phyloP scores from a whole-genome alignment of 129 eudicot genomes.

The Gnaphalium uliginosum region DNA sequence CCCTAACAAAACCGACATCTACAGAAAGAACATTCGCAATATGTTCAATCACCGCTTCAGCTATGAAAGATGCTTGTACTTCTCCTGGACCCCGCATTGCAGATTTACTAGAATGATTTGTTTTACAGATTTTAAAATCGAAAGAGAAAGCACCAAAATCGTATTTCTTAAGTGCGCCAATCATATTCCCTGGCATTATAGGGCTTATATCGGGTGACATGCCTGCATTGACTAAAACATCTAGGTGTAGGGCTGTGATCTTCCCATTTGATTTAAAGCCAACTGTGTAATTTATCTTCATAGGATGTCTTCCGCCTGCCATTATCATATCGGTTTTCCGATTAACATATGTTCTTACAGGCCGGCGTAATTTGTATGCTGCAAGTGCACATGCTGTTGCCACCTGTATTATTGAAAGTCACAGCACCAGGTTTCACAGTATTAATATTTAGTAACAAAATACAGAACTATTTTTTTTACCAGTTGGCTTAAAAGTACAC shows the following conservation, averaged over 20 bases:
- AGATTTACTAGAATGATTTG: constrained; percentile 75
- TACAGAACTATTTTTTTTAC: neutral
- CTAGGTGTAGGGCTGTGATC: constrained; percentile 74
- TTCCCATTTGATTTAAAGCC: constrained; percentile 87
- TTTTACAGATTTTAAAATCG: constrained; percentile 77
- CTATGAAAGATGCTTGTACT: constrained; percentile 79
- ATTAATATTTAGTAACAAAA: neutral
- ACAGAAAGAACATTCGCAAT: constrained; percentile 59
- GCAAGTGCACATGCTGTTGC: constrained; percentile 97
- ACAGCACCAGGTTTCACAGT: neutral
- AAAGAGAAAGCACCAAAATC: constrained; percentile 89
- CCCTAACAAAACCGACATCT: constrained; percentile 69
- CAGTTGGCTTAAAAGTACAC: no score
- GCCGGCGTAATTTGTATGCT: constrained; percentile 76
- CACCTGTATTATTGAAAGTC: constrained; percentile 38
- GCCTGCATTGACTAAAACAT: constrained; percentile 70
- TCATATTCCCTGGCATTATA: constrained; percentile 50
- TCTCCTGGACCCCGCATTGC: constrained; percentile 98
- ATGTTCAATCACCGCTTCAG: constrained; percentile 82
- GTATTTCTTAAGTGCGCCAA: constrained; percentile 68
- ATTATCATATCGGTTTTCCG: constrained; percentile 91
- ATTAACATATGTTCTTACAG: constrained; percentile 73
- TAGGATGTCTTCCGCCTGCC: constrained; percentile 97
- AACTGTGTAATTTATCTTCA: constrained; percentile 84
- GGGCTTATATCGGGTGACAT: constrained; percentile 74